Base-by-base conservation (phyloP, 164 flowering plant genomes). In the Aristolochia contorta region DNA sequence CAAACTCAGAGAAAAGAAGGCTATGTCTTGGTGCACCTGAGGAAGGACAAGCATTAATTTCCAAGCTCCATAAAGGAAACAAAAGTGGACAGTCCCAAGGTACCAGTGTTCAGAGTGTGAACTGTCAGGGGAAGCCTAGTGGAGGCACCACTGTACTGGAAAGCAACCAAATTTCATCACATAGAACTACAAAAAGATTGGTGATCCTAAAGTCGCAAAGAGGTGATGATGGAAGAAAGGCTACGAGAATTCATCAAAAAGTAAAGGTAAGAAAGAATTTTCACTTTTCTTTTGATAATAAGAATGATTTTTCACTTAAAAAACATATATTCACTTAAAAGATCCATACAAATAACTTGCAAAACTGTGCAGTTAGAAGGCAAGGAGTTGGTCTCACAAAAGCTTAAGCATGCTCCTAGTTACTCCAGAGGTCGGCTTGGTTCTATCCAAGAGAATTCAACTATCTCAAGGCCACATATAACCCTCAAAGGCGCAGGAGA, bases 1-100 rank as follows among this genome's bases (percentile, higher is more conserved):
- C 96, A 67, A 88, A 73, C 68, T 37, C 79, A 70, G 89, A 84
- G 75, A 86, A 59, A 69, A 85, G 70, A 59, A 56, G 56, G n/a
- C 75, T 53, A 15, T 32, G 16, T 53, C 43, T 37, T 37, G 43
- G 1, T 37, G 43, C 43, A 37, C 43, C 9, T 4, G 43, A 6
- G 43, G 43, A 8, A 10, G 43, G 7, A 37, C 43, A 37, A 37
- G 10, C 43, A 37, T 37, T 37, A 10, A 37, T 10, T 37, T 37
- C 43, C 43, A 37, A 37, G 12, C 43, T 37, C 43, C 10, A 10
- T 37, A 10, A 37, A 37, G 33, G 33, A 32, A 4, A 37, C 43
- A 37, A 8, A 6, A 10, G 43, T 3, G 43, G 43, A 37, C 43
- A 37, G 43, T 37, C 43, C 43, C 1, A 37, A 37, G 43, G 43